Conservation (phyloP, 192 early-diverging fungal species). For the Powellomyces hirtus region DNA sequence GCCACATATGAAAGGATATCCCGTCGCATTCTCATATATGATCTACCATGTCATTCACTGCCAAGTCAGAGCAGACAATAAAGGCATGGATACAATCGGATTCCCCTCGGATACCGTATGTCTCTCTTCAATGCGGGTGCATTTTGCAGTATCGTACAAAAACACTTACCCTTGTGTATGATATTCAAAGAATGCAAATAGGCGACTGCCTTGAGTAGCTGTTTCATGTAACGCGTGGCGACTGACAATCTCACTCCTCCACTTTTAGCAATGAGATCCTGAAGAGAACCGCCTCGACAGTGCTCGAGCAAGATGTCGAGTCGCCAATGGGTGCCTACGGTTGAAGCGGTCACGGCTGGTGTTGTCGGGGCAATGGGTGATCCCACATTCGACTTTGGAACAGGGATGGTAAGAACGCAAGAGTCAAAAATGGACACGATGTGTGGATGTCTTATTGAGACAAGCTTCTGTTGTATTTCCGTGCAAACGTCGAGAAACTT, state of each 20-base stretch:
- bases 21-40: too few relatives aligned
- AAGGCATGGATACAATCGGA: too few relatives aligned
- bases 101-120: not conserved
- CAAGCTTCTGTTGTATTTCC: slow-evolving; percentile 21
- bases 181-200: slow-evolving; percentile 38
- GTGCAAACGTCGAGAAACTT: slow-evolving; percentile 28
- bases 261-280: slow-evolving; percentile 21
- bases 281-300: slow-evolving; percentile 28
- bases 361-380: not conserved
- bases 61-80: too few relatives aligned
- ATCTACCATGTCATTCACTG: too few relatives aligned
- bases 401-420: not conserved
- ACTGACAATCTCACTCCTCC: slow-evolving; percentile 26
- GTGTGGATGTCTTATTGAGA: slow-evolving; percentile 29
- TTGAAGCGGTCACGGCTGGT: not conserved
- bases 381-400: not conserved
- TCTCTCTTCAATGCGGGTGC: not conserved
- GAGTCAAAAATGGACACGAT: slow-evolving; percentile 32
- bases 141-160: not conserved
- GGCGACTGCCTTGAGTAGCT: slow-evolving; percentile 34
- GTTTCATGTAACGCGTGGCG: slow-evolving; percentile 30
- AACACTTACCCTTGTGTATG: slow-evolving; percentile 41
- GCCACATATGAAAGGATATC: too few relatives aligned
- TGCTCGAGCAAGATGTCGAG: slow-evolving; percentile 35
- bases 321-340: not conserved